Evolutionary conservation across 176 grass and related monocot genomes (phyloP), one percentile per base, ranked within the genome.

Genomic region (Paspalum notatum): DNA sequence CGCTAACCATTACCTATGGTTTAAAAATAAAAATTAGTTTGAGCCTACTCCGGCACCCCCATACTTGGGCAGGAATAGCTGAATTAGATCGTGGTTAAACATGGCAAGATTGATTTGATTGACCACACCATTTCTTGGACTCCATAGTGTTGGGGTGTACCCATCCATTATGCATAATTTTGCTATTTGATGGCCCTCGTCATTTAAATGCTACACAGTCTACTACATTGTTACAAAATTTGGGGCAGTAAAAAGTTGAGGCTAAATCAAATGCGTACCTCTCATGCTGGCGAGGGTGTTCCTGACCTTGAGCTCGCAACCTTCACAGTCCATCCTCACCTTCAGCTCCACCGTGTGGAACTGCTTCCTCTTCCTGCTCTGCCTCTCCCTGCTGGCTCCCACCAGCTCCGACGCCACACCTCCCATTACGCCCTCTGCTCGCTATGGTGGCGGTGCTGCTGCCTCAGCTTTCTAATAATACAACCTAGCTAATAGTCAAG

Each of bases 341-440:
- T 94, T 97, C 66, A 97, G 80, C 85, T 97, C 91, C 77, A 97
- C 91, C 25, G 91, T 91, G 80, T 91, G 85, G 83, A 97, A 91
- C 89, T 97, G 89, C 65, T 71, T 91, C 85, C 54, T 87, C 91
- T 79, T 89, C 84, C 85, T 97, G 70, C 32, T 78, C 76, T 75
- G 65, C 39, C 53, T 83, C 71, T 71, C 63, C 11, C 54, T 63
- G 79, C 55, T 42, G 56, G 41, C 48, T 26, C 81, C 87, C 17
- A 86, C 51, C 55, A 94, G 63, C 47, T 78, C 44, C 37, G 87
- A 91, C n/a, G 93, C 13, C 12, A 52, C 76, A 12, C 89, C 86
- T 91, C 80, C 87, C 91, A 93, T 93, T 38, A 45, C 58, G 21
- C 14, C 25, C 7, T 50, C 9, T 7, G 1, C 51, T n/a, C 9